These are phyloP conservation scores for Leccinum solheimii DNA, from an alignment of 1,284 basidiomycete species.

Conservation along the genomic window DNA sequence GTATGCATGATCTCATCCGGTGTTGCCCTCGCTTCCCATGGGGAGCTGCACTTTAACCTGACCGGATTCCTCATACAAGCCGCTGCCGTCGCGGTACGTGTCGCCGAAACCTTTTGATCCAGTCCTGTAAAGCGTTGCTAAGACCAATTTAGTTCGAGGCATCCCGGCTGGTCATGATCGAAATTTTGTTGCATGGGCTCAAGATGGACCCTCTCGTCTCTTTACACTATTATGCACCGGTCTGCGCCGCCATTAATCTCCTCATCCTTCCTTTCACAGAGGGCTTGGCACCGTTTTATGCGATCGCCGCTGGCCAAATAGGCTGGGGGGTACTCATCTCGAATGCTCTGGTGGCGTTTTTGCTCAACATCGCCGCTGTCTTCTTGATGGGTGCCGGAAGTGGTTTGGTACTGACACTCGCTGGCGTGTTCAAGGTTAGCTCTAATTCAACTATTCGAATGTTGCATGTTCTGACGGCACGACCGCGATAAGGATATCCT, in stretches of 20 bases:
- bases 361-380: conserved; percentile 91
- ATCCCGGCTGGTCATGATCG: conserved; percentile 93
- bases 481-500: conserved; percentile 76
- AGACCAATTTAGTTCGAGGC: conserved; percentile 68
- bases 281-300: conserved; percentile 84
- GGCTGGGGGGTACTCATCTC: conserved; percentile 78
- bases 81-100: conserved; percentile 72
- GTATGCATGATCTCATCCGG: conserved; percentile 92
- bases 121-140: conserved; percentile 10
- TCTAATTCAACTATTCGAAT: background rate
- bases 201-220: conserved; percentile 98
- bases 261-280: conserved; percentile 85
- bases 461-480: background rate
- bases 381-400: conserved; percentile 90
- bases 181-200: conserved; percentile 91
- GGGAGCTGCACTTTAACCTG: conserved; percentile 84
- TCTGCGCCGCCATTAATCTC: conserved; percentile 91
- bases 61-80: conserved; percentile 86
- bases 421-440: conserved; percentile 88
- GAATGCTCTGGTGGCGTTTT: conserved; percentile 89
- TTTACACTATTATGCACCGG: conserved; percentile 95
- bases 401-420: conserved; percentile 88
- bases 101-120: background rate
- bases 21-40: conserved; percentile 86
- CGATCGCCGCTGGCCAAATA: conserved; percentile 40